Evolutionary conservation across 306 rosid genomes (phyloP).

Genomic region (Quercus bicolor): DNA sequence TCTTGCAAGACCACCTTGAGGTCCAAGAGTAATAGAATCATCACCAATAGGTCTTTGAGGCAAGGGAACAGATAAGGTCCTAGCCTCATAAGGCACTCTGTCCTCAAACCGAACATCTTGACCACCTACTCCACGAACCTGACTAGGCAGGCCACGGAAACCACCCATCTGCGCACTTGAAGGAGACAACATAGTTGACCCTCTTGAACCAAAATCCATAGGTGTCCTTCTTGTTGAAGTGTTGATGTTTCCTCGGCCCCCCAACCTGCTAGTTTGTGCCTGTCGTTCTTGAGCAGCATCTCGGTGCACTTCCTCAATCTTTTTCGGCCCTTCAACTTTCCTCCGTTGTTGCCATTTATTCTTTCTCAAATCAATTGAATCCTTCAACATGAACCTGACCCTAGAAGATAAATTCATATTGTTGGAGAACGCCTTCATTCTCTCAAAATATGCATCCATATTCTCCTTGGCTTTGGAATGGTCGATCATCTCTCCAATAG

Average conservation of each 20-base stretch:
- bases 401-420: slow-evolving; percentile 86
- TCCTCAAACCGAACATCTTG: slow-evolving; percentile 80
- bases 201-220: slow-evolving; percentile 71
- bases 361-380: slow-evolving; percentile 79
- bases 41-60: slow-evolving; percentile 61
- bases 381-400: slow-evolving; percentile 95
- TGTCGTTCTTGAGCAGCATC: slow-evolving; percentile 98
- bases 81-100: slow-evolving; percentile 60
- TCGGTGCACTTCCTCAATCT: slow-evolving; percentile 96
- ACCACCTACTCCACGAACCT: slow-evolving; percentile 58
- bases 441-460: slow-evolving; percentile 86
- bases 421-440: slow-evolving; percentile 58
- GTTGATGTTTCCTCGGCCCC: slow-evolving; percentile 63
- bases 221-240: slow-evolving; percentile 64
- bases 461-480: slow-evolving; percentile 80
- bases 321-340: slow-evolving; percentile 95
- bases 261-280: slow-evolving; percentile 69
- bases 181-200: slow-evolving; percentile 52
- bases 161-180: slow-evolving; percentile 62
- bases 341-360: slow-evolving; percentile 94
- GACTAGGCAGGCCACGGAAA: slow-evolving; percentile 56
- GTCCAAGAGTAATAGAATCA: slow-evolving; percentile 76
- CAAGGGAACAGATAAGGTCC: slow-evolving; percentile 58
- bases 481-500: slow-evolving; percentile 96
- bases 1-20: slow-evolving; percentile 94